A percentile compares a stretch with the other conserved stretches of the same genome.
Evolutionary conservation across 192 early-diverging fungal species (phyloP).

Genomic region (Allomyces arbusculus): DNA sequence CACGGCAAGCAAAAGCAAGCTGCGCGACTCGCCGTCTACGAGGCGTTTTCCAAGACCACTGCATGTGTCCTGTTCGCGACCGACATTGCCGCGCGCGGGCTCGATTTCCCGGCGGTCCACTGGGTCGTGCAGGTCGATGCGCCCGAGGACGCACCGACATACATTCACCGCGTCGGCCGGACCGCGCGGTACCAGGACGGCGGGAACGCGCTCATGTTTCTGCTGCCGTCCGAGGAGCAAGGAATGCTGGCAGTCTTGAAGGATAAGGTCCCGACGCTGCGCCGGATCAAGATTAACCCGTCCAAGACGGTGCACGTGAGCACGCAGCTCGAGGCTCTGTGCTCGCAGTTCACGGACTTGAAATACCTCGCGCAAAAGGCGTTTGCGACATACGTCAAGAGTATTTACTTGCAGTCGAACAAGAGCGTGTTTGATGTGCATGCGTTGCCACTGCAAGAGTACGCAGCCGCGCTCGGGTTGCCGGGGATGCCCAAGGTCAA

Average conservation of each 20-base stretch:
- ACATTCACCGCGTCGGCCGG: slow-evolving; percentile 94
- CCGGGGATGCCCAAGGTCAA: slow-evolving; percentile 87
- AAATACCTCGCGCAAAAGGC: slow-evolving; percentile 94
- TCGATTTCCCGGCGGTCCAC: slow-evolving; percentile 95
- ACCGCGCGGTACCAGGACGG: slow-evolving; percentile 82
- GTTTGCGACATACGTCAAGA: slow-evolving; percentile 87
- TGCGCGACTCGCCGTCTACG: slow-evolving; percentile 82
- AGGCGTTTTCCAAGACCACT: slow-evolving; percentile 59
- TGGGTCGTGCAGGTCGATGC: slow-evolving; percentile 98
- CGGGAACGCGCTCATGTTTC: slow-evolving; percentile 69
- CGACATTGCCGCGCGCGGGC: slow-evolving; percentile 84
- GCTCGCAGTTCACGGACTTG: slow-evolving; percentile 82
- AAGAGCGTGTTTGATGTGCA: slow-evolving; percentile 79
- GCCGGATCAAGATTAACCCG: slow-evolving; percentile 69
- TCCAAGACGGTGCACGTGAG: slow-evolving; percentile 58
- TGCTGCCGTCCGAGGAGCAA: slow-evolving; percentile 70
- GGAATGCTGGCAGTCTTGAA: slow-evolving; percentile 56
- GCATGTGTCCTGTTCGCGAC: slow-evolving; percentile 73
- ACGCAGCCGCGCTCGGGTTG: slow-evolving; percentile 74
- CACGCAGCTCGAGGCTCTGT: slow-evolving; percentile 71
- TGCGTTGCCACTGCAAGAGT: slow-evolving; percentile 65
- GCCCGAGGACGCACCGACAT: slow-evolving; percentile 87
- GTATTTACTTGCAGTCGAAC: slow-evolving; percentile 74
- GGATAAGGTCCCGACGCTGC: slow-evolving; percentile 58
- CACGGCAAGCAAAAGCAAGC: slow-evolving; percentile 96